These are phyloP conservation scores for Halophytophthora batemanensis DNA, from an alignment of 352 stramenopile genomes.

Conservation along the genomic window DNA sequence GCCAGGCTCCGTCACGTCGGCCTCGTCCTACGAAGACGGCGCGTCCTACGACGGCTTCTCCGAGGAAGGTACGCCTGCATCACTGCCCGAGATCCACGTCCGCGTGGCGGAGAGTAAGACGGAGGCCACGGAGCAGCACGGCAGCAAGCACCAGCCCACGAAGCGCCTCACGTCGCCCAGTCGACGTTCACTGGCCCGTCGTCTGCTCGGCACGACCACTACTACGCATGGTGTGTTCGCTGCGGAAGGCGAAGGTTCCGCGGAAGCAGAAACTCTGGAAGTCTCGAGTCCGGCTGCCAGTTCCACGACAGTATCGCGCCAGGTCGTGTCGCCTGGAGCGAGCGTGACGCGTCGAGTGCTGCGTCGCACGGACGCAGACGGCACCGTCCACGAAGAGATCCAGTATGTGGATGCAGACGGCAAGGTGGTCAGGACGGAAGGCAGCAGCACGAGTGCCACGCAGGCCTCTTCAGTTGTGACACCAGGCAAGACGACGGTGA, in stretches of 20 bases:
- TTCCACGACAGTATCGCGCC: conserved; percentile 5
- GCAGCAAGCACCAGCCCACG: conserved; percentile 12
- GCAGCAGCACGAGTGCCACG: conserved; percentile 4
- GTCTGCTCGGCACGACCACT: conserved; percentile 9
- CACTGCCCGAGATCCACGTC: background rate
- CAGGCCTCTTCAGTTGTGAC: conserved; percentile 6
- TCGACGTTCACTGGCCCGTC: conserved; percentile 23
- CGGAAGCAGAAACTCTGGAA: background rate
- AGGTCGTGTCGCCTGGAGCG: conserved; percentile 13
- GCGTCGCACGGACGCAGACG: conserved; percentile 18
- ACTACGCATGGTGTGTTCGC: conserved; percentile 13
- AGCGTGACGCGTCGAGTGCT: conserved; percentile 17
- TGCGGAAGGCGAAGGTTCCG: conserved; percentile 5
- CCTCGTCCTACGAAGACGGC: conserved; percentile 34
- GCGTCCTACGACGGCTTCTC: conserved; percentile 26
- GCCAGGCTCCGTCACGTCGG: conserved; percentile 28
- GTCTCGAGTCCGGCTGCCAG: background rate
- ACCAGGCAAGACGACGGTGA: conserved; percentile 15
- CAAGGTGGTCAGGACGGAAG: conserved; percentile 20
- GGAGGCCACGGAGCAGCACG: background rate
- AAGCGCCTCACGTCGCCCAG: conserved; percentile 33
- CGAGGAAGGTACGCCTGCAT: conserved; percentile 20
- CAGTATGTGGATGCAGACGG: conserved; percentile 23
- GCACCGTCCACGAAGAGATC: conserved; percentile 17
- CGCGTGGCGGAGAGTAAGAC: conserved; percentile 1